Evolutionary conservation across 306 rosid species (phyloP), one percentile per base, ranked within the genome.

Genomic region (Trifolium subterraneum): DNA sequence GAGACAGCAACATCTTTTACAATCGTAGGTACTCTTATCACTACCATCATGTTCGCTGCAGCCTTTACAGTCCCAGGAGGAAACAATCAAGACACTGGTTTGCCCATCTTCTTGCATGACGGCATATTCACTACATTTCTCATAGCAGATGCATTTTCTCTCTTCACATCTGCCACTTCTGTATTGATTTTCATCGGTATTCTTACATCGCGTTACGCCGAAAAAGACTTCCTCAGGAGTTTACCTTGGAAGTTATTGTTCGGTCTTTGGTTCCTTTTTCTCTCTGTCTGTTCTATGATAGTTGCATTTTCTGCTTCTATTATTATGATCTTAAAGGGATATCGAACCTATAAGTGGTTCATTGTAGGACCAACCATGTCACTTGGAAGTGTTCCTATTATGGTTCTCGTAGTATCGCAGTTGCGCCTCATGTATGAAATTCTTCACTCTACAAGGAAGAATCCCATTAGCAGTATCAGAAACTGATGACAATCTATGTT

Each of bases 11-110:
- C 5, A 7, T 54, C 56, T 0, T 50, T 6, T 2, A 13, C 78
- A 4, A 0, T 71, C 15, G 84, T 76, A 4, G 70, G 70, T 0
- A 58, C 73, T n/a, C 76, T 75, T 7, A 70, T 80, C 11, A 47
- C 38, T 2, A 80, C 77, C 0, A 73, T 79, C 11, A 68, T 67
- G 74, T 76, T 76, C 4, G 80, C 80, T 0, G 68, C 80, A 0
- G 74, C 80, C 0, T 76, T 76, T 42, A 80, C 79, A 0, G 50
- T 80, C 15, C 76, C 79, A 0, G 79, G 83, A 2, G 72, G 83
- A 11, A 73, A n/a, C 72, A 7, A 48, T 3, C 71, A 45, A 13
- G 20, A 18, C 0, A 75, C 31, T 2, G 79, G 79, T 20, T 2
- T n/a, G 0, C 70, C 79, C 23, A 15, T 58, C 1, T 66, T 67